Conservation (phyloP, 2,329 filamentous ascomycete species). For the Fusarium staphyleae region DNA sequence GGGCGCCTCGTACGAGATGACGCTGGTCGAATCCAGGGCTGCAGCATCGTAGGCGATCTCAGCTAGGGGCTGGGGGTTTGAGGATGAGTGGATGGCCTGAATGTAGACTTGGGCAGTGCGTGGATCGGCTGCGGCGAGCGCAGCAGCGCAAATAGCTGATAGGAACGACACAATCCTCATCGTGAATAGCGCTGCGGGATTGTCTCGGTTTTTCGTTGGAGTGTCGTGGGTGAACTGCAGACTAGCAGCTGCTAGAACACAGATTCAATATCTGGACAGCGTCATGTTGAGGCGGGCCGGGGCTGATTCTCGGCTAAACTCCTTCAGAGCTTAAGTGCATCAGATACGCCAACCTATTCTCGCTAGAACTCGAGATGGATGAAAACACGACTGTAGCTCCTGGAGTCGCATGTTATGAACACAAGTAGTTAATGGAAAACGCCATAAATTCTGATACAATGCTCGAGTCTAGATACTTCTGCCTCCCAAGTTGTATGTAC, state of each 20-base stretch:
- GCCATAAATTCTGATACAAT: slow-evolving; percentile 4
- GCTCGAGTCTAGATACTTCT: slow-evolving; percentile 19
- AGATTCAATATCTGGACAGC: slow-evolving; percentile 33
- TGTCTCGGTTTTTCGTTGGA: background rate
- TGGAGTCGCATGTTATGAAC: background rate
- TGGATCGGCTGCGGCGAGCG: slow-evolving; percentile 50
- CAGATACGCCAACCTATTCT: background rate
- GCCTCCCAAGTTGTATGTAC: slow-evolving; percentile 24
- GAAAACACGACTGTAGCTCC: no score
- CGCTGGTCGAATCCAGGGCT: slow-evolving; percentile 52
- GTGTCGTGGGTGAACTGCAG: slow-evolving; percentile 7
- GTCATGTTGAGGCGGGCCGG: slow-evolving; percentile 3
- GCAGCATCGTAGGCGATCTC: slow-evolving; percentile 62
- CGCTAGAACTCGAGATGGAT: no score
- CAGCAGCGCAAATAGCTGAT: slow-evolving; percentile 52
- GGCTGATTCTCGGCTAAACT: slow-evolving; percentile 36
- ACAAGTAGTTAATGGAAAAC: background rate
- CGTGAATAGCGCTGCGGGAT: slow-evolving; percentile 5
- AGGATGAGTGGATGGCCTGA: slow-evolving; percentile 54
- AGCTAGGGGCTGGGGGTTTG: slow-evolving; percentile 56
- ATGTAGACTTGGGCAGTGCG: slow-evolving; percentile 61
- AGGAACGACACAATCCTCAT: slow-evolving; percentile 55
- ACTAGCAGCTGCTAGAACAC: slow-evolving; percentile 16
- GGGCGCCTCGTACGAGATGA: slow-evolving; percentile 64
- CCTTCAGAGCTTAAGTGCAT: background rate